Evolutionary conservation across 805 yeast species (phyloP).

Genomic region (Hanseniaspora taiwanica): DNA sequence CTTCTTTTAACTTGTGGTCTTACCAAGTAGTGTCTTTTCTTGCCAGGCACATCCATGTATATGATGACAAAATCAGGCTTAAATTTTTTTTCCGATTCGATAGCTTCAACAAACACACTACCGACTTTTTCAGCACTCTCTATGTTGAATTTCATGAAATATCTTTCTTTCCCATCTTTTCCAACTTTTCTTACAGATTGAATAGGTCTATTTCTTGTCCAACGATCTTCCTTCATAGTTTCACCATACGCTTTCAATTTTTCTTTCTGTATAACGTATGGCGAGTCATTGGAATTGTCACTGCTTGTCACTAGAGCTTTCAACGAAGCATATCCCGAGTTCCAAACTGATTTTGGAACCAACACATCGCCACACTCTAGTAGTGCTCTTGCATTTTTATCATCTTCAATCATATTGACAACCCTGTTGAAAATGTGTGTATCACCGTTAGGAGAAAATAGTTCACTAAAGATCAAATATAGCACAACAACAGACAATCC

Average conservation of each 20-base stretch:
- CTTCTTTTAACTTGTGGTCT: constrained; percentile 44
- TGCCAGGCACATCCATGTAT: constrained; percentile 63
- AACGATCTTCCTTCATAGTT: constrained; percentile 45
- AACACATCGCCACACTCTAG: constrained; percentile 34
- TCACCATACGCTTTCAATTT: constrained; percentile 81
- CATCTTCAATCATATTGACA: constrained; percentile 60
- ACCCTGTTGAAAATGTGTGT: constrained; percentile 84
- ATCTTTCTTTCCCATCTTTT: constrained; percentile 65
- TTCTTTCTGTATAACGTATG: constrained; percentile 26
- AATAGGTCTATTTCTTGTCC: constrained; percentile 84
- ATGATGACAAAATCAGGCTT: constrained; percentile 61
- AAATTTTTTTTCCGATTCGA: constrained; percentile 44
- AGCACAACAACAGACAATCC: constrained; percentile 57
- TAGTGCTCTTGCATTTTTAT: constrained; percentile 41
- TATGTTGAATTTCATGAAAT: constrained; percentile 76
- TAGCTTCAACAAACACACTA: constrained; percentile 66
- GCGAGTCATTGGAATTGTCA: neutral
- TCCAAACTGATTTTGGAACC: constrained; percentile 2
- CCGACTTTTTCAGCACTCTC: constrained; percentile 57
- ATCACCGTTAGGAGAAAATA: constrained; percentile 83
- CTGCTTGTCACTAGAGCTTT: too few species aligned
- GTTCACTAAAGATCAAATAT: constrained; percentile 64
- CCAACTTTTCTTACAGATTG: constrained; percentile 49
- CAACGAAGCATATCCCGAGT: too few species aligned
- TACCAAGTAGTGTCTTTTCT: constrained; percentile 53